Evolutionary conservation across 257 asterid species (phyloP).

Genomic region (Parsonsia alboflavescens): DNA sequence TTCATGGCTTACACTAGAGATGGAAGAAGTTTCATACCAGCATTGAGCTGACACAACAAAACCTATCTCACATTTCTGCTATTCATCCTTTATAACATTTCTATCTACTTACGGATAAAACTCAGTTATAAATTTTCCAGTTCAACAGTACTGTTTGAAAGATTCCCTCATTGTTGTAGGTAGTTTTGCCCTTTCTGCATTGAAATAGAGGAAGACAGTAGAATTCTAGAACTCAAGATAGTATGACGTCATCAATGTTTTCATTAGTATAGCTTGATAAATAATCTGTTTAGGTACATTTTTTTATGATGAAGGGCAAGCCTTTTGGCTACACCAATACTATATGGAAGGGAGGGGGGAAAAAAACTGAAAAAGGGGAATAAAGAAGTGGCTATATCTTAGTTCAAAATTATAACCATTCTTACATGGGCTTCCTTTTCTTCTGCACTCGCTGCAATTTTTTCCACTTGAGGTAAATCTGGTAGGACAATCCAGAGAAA

Average conservation of each 20-base stretch:
- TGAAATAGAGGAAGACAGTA: neutral
- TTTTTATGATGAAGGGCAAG: neutral
- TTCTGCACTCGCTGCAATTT: slow-evolving; percentile 59
- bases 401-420: slow-evolving; percentile 13
- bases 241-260: neutral
- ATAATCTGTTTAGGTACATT: slow-evolving; percentile 2
- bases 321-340: slow-evolving; percentile 2
- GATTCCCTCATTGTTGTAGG: no score
- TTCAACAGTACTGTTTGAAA: neutral
- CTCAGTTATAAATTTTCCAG: neutral
- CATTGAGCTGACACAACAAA: neutral
- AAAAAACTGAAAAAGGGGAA: neutral
- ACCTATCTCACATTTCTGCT: neutral
- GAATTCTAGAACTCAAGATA: neutral
- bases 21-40: neutral
- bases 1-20: neutral
- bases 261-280: neutral
- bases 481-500: slow-evolving; percentile 86
- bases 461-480: slow-evolving; percentile 84
- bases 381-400: slow-evolving; percentile 17
- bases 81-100: no score
- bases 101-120: no score
- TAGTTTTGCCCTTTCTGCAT: neutral
- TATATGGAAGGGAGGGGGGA: neutral
- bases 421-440: slow-evolving; percentile 60